Percentiles rank a stretch among this genome's conserved stretches.
These are phyloP conservation scores for Lasiodiplodia hormozganensis DNA, from an alignment of 2,329 filamentous ascomycete species.

Conservation along the genomic window DNA sequence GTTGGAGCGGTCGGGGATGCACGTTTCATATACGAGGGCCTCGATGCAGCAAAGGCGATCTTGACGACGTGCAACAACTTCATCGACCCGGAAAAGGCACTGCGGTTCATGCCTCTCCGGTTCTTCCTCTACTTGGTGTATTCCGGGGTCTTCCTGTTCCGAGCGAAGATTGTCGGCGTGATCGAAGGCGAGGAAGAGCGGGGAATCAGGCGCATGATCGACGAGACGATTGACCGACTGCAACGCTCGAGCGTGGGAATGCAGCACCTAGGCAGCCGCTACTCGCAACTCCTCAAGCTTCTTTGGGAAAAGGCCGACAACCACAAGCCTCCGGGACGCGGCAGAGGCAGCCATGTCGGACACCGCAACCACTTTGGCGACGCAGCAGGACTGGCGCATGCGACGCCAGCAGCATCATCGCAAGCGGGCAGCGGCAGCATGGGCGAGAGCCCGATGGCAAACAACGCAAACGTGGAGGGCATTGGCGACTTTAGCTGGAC, in stretches of 20 bases:
- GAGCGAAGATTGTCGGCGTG: slow-evolving; percentile 56
- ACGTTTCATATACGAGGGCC: slow-evolving; percentile 58
- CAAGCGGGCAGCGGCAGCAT: slow-evolving; percentile 31
- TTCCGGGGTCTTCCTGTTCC: slow-evolving; percentile 57
- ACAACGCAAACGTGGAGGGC: slow-evolving; percentile 49
- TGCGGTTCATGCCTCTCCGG: slow-evolving; percentile 57
- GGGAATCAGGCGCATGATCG: slow-evolving; percentile 54
- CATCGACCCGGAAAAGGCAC: slow-evolving; percentile 54
- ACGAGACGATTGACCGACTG: slow-evolving; percentile 53
- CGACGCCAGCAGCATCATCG: slow-evolving; percentile 34
- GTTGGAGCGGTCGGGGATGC: slow-evolving; percentile 57
- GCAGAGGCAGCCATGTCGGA: slow-evolving; percentile 19
- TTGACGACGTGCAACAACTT: slow-evolving; percentile 59
- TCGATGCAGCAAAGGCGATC: slow-evolving; percentile 58
- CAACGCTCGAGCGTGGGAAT: slow-evolving; percentile 51
- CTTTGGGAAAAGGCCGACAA: slow-evolving; percentile 55
- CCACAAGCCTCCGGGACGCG: slow-evolving; percentile 19
- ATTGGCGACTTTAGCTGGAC: slow-evolving; percentile 60
- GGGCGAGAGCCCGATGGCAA: slow-evolving; percentile 24
- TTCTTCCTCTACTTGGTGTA: slow-evolving; percentile 59
- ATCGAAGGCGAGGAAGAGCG: slow-evolving; percentile 56
- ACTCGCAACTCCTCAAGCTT: slow-evolving; percentile 54
- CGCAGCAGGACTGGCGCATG: slow-evolving; percentile 34
- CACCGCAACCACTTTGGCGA: slow-evolving; percentile 33
- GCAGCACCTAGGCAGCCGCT: slow-evolving; percentile 56